Percentiles rank a stretch among this genome's conserved stretches.
phyloP scores from a whole-genome alignment of 2,329 filamentous ascomycete genomes.

The Lachnellula hyalina region DNA sequence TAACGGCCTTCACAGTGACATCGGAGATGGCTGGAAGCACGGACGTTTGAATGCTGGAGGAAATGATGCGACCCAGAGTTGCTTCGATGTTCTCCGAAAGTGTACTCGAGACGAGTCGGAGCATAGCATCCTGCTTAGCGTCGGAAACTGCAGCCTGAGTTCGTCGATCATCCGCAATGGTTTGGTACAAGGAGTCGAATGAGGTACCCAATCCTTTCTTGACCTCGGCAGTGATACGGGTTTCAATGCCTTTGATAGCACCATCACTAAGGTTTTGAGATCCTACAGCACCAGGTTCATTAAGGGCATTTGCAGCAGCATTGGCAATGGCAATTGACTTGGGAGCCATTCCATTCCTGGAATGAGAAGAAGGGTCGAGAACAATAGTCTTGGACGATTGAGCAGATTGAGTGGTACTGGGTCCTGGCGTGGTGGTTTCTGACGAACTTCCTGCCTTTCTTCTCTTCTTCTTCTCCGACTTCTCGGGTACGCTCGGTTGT shows the following conservation, averaged over 20 bases:
- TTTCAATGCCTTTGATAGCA: conserved; percentile 42
- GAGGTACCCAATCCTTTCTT: conserved; percentile 50
- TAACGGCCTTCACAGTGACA: conserved; percentile 61
- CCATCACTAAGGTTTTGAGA: conserved; percentile 36
- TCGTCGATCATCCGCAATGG: conserved; percentile 62
- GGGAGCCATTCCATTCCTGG: conserved; percentile 22
- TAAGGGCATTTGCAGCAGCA: conserved; percentile 5
- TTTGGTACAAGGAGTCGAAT: conserved; percentile 56
- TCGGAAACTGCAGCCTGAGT: conserved; percentile 56
- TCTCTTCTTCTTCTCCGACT: conserved; percentile 62
- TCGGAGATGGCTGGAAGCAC: conserved; percentile 71
- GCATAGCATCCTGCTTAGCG: conserved; percentile 64
- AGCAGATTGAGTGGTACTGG: conserved; percentile 14
- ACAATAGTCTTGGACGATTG: conserved; percentile 28
- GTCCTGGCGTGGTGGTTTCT: conserved; percentile 8
- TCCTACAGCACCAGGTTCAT: conserved; percentile 8
- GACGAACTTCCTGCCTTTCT: conserved; percentile 55
- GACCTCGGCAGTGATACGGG: conserved; percentile 42
- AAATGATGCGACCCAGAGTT: conserved; percentile 44
- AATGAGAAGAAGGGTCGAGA: conserved; percentile 28
- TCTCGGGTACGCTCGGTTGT: conserved; percentile 40
- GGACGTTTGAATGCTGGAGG: conserved; percentile 60
- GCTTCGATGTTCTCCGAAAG: conserved; percentile 63
- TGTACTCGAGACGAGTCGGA: conserved; percentile 63
- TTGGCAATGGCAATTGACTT: conserved; percentile 11